Evolutionary conservation across 169 alveolate species (phyloP).

Genomic region (Cryptosporidium felis): DNA sequence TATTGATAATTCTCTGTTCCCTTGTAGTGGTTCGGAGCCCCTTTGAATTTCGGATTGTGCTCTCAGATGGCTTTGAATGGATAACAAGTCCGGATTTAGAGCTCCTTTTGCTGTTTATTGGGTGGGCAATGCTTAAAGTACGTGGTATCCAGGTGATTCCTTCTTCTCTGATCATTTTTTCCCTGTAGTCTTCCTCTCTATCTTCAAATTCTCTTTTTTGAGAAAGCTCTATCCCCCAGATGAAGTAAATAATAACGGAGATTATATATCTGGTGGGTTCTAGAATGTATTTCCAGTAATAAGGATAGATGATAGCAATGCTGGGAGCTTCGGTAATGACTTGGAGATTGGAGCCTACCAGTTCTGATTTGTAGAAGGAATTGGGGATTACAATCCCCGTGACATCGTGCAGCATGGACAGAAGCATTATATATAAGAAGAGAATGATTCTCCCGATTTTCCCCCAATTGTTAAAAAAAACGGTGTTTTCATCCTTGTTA

Average conservation of each 20-base stretch:
- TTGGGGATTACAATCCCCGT: slow-evolving; percentile 61
- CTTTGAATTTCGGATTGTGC: slow-evolving; percentile 5
- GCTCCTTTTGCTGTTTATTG: background rate
- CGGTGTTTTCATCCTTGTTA: slow-evolving; percentile 4
- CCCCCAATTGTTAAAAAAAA: slow-evolving; percentile 64
- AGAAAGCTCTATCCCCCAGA: slow-evolving; percentile 41
- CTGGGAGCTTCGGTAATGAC: slow-evolving; percentile 55
- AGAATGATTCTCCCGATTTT: slow-evolving; percentile 33
- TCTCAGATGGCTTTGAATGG: slow-evolving; percentile 20
- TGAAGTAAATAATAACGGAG: slow-evolving; percentile 8
- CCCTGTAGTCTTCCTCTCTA: background rate
- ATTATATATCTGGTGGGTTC: slow-evolving; percentile 32
- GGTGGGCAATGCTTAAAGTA: slow-evolving; percentile 15
- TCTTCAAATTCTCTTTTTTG: slow-evolving; percentile 13
- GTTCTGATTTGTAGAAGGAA: slow-evolving; percentile 40
- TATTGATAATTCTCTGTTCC: slow-evolving; percentile 9
- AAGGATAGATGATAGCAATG: slow-evolving; percentile 25
- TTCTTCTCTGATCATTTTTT: background rate
- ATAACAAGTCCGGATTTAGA: background rate
- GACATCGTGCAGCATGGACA: slow-evolving; percentile 31
- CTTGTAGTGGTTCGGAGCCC: slow-evolving; percentile 12
- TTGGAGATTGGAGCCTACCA: slow-evolving; percentile 11
- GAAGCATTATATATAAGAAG: slow-evolving; percentile 8
- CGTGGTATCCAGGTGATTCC: slow-evolving; percentile 67
- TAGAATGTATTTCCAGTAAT: slow-evolving; percentile 57